Conservation (phyloP, 2,329 filamentous ascomycete species). For the Coleophoma crateriformis region DNA sequence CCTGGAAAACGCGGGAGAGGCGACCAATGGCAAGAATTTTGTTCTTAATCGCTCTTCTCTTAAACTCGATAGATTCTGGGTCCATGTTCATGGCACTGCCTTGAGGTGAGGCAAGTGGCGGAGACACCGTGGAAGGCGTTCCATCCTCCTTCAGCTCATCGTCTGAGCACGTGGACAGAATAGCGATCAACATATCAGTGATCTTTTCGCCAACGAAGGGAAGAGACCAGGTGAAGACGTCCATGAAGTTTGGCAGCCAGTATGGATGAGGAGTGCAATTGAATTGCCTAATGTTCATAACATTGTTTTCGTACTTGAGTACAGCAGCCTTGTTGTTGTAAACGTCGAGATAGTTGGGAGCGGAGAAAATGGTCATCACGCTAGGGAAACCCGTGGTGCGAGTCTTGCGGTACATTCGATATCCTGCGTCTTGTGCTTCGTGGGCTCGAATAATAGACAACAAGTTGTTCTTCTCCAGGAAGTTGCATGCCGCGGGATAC, state of each 20-base stretch:
- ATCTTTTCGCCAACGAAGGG: constrained; percentile 99
- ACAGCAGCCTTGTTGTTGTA: constrained; percentile 99
- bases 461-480: constrained; percentile 98
- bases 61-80: constrained; percentile 85
- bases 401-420: constrained; percentile 99
- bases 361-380: constrained; percentile 99
- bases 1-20: constrained; percentile 96
- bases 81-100: constrained; percentile 49
- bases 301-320: constrained; percentile 98
- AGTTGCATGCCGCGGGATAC: constrained; percentile 92
- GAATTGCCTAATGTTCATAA: constrained; percentile 99
- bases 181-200: constrained; percentile 98
- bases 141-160: constrained; percentile 92
- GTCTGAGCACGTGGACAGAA: constrained; percentile 98
- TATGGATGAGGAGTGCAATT: constrained; percentile 99
- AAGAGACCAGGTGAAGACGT: constrained; percentile 99
- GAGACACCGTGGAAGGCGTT: constrained; percentile 54
- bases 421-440: constrained; percentile 96
- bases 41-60: constrained; percentile 97
- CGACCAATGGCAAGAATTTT: constrained; percentile 98
- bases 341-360: constrained; percentile 96
- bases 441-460: constrained; percentile 96
- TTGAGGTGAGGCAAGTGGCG: constrained; percentile 66
- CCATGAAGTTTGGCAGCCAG: constrained; percentile 99
- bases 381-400: constrained; percentile 96